These are phyloP conservation scores for Apiotrichum gracile DNA, from an alignment of 1,284 basidiomycete genomes.

Conservation along the genomic window DNA sequence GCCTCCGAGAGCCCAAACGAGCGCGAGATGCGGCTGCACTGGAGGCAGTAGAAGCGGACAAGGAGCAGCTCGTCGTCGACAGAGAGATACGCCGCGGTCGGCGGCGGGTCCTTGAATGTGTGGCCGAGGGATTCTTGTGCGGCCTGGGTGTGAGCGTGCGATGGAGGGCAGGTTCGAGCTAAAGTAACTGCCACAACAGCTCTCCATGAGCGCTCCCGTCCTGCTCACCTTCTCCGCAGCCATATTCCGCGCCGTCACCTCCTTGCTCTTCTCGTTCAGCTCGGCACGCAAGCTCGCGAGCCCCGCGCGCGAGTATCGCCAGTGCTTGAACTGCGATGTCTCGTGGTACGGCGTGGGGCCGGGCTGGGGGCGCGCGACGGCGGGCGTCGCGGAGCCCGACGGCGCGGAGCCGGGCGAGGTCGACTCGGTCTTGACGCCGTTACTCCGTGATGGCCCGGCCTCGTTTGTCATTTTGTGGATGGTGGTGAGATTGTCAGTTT, in stretches of 20 bases:
- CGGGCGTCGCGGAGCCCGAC: not conserved
- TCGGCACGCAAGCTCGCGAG: slow-evolving; percentile 58
- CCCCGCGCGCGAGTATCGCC: slow-evolving; percentile 70
- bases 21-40: slow-evolving; percentile 76
- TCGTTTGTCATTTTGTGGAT: not conserved
- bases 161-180: too few species aligned
- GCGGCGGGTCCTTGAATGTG: slow-evolving; percentile 13
- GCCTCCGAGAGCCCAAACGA: slow-evolving; percentile 78
- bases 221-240: slow-evolving; percentile 68
- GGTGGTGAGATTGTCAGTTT: too few species aligned
- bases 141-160: not conserved
- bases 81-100: slow-evolving; percentile 57
- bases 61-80: slow-evolving; percentile 81
- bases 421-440: not conserved
- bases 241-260: slow-evolving; percentile 65
- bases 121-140: slow-evolving; percentile 9
- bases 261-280: slow-evolving; percentile 68
- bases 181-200: too few species aligned
- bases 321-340: slow-evolving; percentile 79
- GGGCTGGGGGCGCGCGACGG: slow-evolving; percentile 4
- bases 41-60: slow-evolving; percentile 81
- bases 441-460: not conserved
- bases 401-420: not conserved
- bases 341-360: slow-evolving; percentile 60
- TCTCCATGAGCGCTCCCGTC: not conserved